phyloP scores from a whole-genome alignment of 2,329 filamentous ascomycete genomes.

The Ophiostoma sp. region DNA sequence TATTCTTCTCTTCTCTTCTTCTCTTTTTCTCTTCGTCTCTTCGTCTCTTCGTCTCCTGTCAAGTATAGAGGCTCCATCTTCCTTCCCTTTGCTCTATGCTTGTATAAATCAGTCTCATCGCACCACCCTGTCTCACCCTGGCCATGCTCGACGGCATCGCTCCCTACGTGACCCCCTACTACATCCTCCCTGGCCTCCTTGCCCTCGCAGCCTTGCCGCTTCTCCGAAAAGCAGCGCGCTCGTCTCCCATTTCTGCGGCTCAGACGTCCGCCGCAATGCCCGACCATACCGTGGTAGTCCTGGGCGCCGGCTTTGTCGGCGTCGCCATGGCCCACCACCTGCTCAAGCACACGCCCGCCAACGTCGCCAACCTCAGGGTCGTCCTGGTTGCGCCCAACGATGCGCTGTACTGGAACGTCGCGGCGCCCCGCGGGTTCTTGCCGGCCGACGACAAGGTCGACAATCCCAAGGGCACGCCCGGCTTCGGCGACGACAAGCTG shows the following conservation, averaged over 20 bases:
- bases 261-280: not conserved
- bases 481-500: constrained; percentile 27
- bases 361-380: constrained; percentile 34
- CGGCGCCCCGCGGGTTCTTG: not conserved
- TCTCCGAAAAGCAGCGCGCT: not conserved
- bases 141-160: not conserved
- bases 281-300: constrained; percentile 41
- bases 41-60: too few species aligned
- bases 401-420: not conserved
- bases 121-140: not conserved
- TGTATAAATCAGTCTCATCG: not conserved
- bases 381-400: not conserved
- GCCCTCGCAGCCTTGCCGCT: not conserved
- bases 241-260: not conserved
- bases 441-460: not conserved
- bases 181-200: not conserved
- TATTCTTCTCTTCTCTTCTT: too few species aligned
- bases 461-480: constrained; percentile 15
- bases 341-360: constrained; percentile 41
- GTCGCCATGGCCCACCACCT: constrained; percentile 47
- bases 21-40: too few species aligned
- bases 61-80: not conserved
- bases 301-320: constrained; percentile 46
- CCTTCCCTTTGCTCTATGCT: not conserved
- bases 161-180: not conserved